A percentile compares a stretch with the other conserved stretches of the same genome.
Conservation (phyloP, 129 eudicot genomes). For the Solidago caesia region DNA sequence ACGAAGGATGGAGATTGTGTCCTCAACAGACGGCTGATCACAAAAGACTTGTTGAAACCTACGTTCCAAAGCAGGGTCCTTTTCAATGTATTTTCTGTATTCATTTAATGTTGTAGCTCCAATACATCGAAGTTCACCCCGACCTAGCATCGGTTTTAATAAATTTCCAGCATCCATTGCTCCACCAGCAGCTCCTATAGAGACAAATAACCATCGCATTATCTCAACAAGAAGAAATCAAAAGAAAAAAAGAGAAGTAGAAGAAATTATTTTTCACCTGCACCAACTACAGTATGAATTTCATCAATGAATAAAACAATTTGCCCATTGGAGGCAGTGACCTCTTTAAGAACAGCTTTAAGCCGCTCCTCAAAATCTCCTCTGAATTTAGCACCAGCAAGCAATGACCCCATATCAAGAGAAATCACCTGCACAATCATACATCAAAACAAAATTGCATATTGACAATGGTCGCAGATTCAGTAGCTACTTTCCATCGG, state of each 20-base stretch:
- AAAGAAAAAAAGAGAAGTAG: neutral
- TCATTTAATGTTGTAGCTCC: slow-evolving; percentile 93
- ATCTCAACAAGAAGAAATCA: neutral
- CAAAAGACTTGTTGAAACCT: slow-evolving; percentile 95
- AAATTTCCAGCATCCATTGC: slow-evolving; percentile 97
- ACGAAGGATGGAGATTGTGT: slow-evolving; percentile 87
- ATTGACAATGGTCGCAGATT: neutral
- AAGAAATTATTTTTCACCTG: slow-evolving; percentile 48
- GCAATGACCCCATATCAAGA: slow-evolving; percentile 92
- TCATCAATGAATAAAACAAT: slow-evolving; percentile 90
- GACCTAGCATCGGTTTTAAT: slow-evolving; percentile 92
- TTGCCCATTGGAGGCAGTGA: slow-evolving; percentile 88
- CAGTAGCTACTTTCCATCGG: neutral
- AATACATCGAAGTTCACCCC: slow-evolving; percentile 95
- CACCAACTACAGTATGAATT: slow-evolving; percentile 97
- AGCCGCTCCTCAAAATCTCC: slow-evolving; percentile 98
- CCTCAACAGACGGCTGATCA: slow-evolving; percentile 93
- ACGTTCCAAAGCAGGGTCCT: slow-evolving; percentile 88
- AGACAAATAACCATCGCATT: neutral
- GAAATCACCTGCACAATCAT: slow-evolving; percentile 68
- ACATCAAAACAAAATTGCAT: slow-evolving; percentile 1
- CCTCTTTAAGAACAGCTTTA: slow-evolving; percentile 95
- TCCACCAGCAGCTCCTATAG: slow-evolving; percentile 83
- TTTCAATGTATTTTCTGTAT: slow-evolving; percentile 84
- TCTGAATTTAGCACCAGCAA: slow-evolving; percentile 96